Base-by-base conservation (phyloP, 2,329 filamentous ascomycete species). In the Colletotrichum brevisporum region DNA sequence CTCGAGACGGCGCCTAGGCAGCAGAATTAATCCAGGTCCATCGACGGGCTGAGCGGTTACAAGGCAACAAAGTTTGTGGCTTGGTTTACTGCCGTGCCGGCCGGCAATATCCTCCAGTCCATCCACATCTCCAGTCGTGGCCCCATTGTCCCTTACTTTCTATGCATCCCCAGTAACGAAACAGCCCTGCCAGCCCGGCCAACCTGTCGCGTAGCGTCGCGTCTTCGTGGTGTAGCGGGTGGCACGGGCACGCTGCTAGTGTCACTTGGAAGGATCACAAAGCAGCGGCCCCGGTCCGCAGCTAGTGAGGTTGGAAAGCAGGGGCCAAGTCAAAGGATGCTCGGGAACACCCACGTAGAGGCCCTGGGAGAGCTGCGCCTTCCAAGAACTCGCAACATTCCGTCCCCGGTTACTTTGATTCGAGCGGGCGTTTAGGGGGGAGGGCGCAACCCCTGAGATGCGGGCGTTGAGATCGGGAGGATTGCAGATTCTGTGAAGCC, bases 81-180 rank as follows among this genome's bases (percentile, higher is more conserved):
- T 53, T 68, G 64, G 53, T 55, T 31, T 39, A 62, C 64, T 63
- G 57, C 53, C 64, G 53, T 68, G 39, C 63, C 63, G 67, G 43
- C 58, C 64, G 47, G 64, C 41, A 63, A 47, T 41, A 39, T 43
- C 52, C 45, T 50, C 48, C 21, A 51, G 13, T 10, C n/a, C 56
- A 48, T 51, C 36, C 54, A 26, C 50, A 43, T 36, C 59, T 26
- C 48, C 59, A 47, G 45, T 45, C 26, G 47, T 24, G 27, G 50
- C 41, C 50, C 43, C 24, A 27, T 24, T 18, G 24, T 53, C 26
- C 27, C 47, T 13, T 24, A 12, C 31, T 16, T 31, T 36, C 26
- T 21, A 15, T 39, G 26, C 48, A 50, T 41, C 39, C 41, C 31
- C 41, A 41, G 51, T 24, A 13, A 50, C 39, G 31, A 36, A 36